Base-by-base conservation (phyloP, 306 rosid species). In the Prunus mongolica region DNA sequence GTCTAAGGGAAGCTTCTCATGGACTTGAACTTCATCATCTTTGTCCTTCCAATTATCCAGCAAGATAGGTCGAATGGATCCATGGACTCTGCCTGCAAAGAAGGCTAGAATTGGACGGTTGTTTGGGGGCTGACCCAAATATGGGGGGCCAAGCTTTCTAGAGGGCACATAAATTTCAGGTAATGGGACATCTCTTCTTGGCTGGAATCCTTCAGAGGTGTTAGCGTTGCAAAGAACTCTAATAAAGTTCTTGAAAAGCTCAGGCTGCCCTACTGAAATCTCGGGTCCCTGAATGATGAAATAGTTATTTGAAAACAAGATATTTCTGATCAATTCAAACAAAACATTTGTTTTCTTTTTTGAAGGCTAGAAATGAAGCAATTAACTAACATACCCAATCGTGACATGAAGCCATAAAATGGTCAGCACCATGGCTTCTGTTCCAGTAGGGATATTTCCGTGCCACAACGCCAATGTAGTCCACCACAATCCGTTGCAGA, bases 211-310 rank as follows among this genome's bases (percentile, higher is more conserved):
- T 85, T 91, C 98, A 1, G 96, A 79, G 22, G 87, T 87, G 79
- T 89, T 93, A 51, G 97, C 98, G 71, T 93, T 93, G 86, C 96
- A 91, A 0, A 91, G 81, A 30, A 81, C 92, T 45, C 92, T 85
- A 4, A 88, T 83, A 81, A 93, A 84, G 84, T 88, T 71, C 46
- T 84, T 80, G 78, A 77, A 93, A 49, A 93, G 82, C 44, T 87
- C 20, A 0, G 89, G 87, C 41, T 84, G 78, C 4, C 87, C 93
- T 50, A 47, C 61, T 54, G 98, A 91, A 19, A 89, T 28, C 30
- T 71, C 75, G 9, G 96, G 93, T 74, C 88, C 98, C 96, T 91
- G 70, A 62, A 62, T 27, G 28, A 62, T 62, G 20, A 12, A 8
- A 47, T 11, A 3, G 15, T 47, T 11, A 47, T 47, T 49, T 49